phyloP scores from a whole-genome alignment of 2,329 filamentous ascomycete species.

The Colletotrichum limetticola region DNA sequence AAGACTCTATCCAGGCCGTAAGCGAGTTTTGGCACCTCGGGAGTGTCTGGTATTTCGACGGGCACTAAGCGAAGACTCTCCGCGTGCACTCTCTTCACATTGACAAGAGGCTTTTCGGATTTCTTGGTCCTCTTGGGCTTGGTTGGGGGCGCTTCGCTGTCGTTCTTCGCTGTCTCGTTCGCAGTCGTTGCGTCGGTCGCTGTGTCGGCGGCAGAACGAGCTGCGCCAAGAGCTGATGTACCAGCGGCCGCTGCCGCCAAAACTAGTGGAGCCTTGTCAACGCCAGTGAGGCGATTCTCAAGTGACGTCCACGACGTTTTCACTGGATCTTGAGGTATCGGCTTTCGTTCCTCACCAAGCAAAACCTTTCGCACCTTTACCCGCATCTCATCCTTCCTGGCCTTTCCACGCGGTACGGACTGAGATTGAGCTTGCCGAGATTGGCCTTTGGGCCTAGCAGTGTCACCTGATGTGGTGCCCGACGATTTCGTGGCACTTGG shows the following conservation, averaged over 20 bases:
- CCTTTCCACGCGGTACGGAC: no score
- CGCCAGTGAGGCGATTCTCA: conserved; percentile 3
- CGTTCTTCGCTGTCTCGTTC: not conserved
- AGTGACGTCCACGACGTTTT: not conserved
- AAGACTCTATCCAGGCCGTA: conserved; percentile 89
- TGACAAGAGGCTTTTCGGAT: not conserved
- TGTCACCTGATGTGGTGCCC: not conserved
- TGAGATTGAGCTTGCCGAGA: no score
- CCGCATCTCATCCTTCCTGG: no score
- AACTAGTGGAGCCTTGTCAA: not conserved
- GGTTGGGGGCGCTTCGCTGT: not conserved
- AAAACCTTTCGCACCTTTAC: not conserved
- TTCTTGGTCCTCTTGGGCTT: not conserved
- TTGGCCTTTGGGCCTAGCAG: not conserved
- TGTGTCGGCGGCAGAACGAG: not conserved
- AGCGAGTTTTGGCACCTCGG: conserved; percentile 68
- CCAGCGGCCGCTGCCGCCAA: not conserved
- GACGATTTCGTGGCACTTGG: conserved; percentile 6
- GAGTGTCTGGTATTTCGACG: conserved; percentile 45
- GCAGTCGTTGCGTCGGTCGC: not conserved
- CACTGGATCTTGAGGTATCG: not conserved
- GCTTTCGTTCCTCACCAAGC: not conserved
- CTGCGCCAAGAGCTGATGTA: not conserved
- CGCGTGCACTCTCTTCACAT: conserved; percentile 8
- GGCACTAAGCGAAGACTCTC: conserved; percentile 42